These are phyloP conservation scores for Colletotrichum limetticola DNA, from an alignment of 2,329 filamentous ascomycete species.

Conservation along the genomic window DNA sequence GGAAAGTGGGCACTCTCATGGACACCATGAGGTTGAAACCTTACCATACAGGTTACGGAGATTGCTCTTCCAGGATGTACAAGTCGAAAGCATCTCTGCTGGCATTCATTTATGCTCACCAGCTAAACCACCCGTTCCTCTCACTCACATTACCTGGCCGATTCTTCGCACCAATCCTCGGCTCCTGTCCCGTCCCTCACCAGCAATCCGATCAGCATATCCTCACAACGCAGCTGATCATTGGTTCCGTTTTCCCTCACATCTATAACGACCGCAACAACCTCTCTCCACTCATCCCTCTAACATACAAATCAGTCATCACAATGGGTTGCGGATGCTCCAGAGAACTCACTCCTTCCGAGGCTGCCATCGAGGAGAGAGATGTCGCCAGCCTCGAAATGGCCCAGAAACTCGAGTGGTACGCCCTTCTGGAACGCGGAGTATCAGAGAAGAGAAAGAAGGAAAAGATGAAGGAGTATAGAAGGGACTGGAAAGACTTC, in stretches of 20 bases:
- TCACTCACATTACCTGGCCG: no score
- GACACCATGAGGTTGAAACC: not conserved
- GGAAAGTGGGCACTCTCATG: not conserved
- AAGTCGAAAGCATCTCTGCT: no score
- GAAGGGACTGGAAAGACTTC: not conserved
- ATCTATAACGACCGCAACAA: not conserved
- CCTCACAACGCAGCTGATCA: not conserved
- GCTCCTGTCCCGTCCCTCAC: not conserved
- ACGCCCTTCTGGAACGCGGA: not conserved
- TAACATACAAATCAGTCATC: not conserved
- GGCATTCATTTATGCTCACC: no score
- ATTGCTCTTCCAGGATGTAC: no score
- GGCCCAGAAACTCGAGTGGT: not conserved
- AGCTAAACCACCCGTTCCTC: no score
- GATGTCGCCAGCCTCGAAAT: not conserved
- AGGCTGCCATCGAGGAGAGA: not conserved
- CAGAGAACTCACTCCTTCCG: not conserved
- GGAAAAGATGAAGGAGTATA: not conserved
- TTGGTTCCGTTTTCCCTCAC: no score
- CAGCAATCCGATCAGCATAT: not conserved
- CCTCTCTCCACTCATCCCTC: not conserved
- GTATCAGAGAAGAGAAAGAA: not conserved
- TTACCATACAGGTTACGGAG: no score
- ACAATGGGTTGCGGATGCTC: not conserved
- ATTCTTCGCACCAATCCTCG: no score